Percentiles rank a stretch among this genome's conserved stretches.
These are phyloP conservation scores for Mucor piriformis DNA, from an alignment of 371 early-diverging fungal genomes.

Conservation along the genomic window DNA sequence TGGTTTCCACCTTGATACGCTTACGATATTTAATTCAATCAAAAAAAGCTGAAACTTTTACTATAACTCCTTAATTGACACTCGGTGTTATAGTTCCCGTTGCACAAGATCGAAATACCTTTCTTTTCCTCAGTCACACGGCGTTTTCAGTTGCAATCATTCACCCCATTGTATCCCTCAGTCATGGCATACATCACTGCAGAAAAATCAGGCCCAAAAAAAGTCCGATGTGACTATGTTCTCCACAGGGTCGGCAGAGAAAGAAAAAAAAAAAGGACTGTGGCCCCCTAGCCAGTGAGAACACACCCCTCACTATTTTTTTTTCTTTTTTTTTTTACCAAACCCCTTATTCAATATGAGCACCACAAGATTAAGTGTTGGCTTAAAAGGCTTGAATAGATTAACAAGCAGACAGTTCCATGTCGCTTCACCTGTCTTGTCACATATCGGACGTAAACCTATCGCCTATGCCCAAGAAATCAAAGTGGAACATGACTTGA, in stretches of 20 bases:
- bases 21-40: too few species aligned
- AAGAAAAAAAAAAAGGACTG: not conserved
- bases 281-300: not conserved
- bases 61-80: not conserved
- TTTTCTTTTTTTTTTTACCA: not conserved
- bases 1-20: too few species aligned
- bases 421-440: slow-evolving; percentile 45
- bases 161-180: too few species aligned
- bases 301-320: slow-evolving; percentile 9
- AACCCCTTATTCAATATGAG: not conserved
- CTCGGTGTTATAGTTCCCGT: too few species aligned
- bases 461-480: slow-evolving; percentile 73
- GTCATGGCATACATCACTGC: too few species aligned
- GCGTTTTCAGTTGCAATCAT: too few species aligned
- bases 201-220: not conserved
- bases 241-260: not conserved
- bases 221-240: not conserved
- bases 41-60: not conserved
- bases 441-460: slow-evolving; percentile 76
- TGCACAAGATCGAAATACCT: too few species aligned
- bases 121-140: not conserved
- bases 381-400: slow-evolving; percentile 1
- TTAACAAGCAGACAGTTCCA: slow-evolving; percentile 38
- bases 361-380: slow-evolving; percentile 1
- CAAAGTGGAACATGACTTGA: slow-evolving; percentile 58